Evolutionary conservation across 2,329 filamentous ascomycete genomes (phyloP).

Genomic region (Trichoderma citrinoviride): DNA sequence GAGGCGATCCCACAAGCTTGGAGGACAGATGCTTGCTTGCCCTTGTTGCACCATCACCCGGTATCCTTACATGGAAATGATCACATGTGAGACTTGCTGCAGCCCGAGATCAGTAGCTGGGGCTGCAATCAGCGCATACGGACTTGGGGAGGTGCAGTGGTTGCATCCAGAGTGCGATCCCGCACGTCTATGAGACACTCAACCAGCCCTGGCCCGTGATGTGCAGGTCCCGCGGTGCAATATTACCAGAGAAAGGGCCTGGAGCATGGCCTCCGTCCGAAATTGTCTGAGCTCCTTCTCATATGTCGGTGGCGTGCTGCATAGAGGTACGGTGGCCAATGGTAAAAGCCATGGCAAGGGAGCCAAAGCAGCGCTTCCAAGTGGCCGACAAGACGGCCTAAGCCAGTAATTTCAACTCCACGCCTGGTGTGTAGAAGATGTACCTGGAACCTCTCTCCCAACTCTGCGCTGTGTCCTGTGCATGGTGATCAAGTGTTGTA

Average conservation of each 20-base stretch:
- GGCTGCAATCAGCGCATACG: neutral
- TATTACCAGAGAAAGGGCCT: neutral
- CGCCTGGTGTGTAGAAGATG: neutral
- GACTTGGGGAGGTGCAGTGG: neutral
- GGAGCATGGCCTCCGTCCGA: neutral
- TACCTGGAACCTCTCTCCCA: neutral
- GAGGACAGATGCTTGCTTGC: neutral
- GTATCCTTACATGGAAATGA: neutral
- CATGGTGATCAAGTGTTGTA: neutral
- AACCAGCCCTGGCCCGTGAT: neutral
- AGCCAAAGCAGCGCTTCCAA: neutral
- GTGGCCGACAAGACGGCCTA: neutral
- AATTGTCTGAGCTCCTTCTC: neutral
- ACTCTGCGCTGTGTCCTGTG: neutral
- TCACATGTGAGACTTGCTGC: neutral
- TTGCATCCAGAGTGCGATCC: neutral
- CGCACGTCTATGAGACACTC: conserved; percentile 9
- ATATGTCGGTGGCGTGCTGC: neutral
- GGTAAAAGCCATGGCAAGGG: neutral
- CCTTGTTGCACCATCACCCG: neutral
- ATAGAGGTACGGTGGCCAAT: conserved; percentile 1
- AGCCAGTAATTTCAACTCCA: neutral
- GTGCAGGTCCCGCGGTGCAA: neutral
- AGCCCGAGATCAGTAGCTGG: neutral
- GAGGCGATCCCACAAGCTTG: neutral